Evolutionary conservation across 768 basidiomycete species (phyloP).

Genomic region (Suillus paluster): DNA sequence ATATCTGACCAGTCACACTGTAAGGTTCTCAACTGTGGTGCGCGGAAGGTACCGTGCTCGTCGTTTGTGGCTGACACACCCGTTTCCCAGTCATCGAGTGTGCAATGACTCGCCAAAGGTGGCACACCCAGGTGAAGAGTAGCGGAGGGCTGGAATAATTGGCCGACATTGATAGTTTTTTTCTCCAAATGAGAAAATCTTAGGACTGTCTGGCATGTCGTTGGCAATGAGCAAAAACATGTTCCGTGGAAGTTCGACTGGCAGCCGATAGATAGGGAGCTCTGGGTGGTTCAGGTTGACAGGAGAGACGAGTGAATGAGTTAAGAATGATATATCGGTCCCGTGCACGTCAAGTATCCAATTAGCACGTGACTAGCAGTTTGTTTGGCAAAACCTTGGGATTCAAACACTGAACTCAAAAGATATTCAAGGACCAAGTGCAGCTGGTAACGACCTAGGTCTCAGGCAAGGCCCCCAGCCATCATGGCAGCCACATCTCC

Average conservation of each 20-base stretch:
- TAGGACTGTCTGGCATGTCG: not conserved
- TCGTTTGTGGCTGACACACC: too few relatives aligned
- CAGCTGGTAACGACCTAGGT: not conserved
- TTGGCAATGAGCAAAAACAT: not conserved
- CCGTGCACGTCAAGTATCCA: too few relatives aligned
- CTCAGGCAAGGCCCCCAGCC: not conserved
- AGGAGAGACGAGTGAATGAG: too few relatives aligned
- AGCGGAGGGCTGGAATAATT: not conserved
- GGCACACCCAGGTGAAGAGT: not conserved
- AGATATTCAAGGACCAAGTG: not conserved
- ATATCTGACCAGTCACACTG: too few relatives aligned
- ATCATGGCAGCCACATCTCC: not conserved
- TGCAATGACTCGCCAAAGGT: too few relatives aligned
- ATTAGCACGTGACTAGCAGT: too few relatives aligned
- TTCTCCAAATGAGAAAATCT: not conserved
- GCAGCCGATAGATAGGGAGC: not conserved
- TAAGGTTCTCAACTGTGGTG: too few relatives aligned
- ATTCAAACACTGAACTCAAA: not conserved
- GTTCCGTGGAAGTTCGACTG: not conserved
- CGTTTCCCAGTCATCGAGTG: too few relatives aligned
- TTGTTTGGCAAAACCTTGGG: not conserved
- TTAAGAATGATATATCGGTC: too few relatives aligned
- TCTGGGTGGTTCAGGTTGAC: too few relatives aligned
- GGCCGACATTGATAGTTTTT: not conserved
- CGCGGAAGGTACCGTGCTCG: too few relatives aligned